Conservation (phyloP, 78 protist genomes). For the Chrysochromulina tobinii region DNA sequence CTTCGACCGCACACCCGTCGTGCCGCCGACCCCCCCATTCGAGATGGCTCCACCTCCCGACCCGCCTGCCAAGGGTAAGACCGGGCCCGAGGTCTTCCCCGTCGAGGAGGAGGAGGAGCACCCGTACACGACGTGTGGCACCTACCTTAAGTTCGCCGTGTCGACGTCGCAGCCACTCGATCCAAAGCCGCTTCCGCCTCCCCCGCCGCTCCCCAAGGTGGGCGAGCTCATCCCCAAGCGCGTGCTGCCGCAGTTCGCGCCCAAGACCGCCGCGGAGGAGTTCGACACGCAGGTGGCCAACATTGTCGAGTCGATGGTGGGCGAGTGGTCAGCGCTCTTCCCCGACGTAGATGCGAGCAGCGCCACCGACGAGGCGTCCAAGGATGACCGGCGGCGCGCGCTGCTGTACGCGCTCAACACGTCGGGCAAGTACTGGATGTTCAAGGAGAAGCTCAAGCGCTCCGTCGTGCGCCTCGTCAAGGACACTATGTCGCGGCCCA, state of each 20-base stretch:
- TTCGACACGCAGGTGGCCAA: conserved; percentile 5
- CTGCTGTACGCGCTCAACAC: conserved; percentile 24
- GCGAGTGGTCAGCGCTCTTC: conserved; percentile 16
- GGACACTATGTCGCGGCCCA: conserved; percentile 23
- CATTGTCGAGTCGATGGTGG: background rate
- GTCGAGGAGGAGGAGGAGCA: background rate
- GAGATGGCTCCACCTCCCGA: background rate
- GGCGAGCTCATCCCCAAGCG: conserved; percentile 25
- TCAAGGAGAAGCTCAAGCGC: conserved; percentile 47
- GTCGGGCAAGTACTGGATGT: conserved; percentile 26
- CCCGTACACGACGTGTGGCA: conserved; percentile 17
- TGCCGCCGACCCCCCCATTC: background rate
- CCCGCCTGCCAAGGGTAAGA: background rate
- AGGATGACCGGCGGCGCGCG: background rate
- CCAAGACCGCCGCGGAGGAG: background rate
- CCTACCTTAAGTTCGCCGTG: background rate
- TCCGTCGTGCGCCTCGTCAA: conserved; percentile 23
- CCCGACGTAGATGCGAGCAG: background rate
- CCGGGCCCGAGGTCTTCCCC: background rate
- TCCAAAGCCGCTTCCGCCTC: conserved; percentile 20
- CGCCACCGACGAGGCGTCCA: background rate
- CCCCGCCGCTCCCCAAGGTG: conserved; percentile 3
- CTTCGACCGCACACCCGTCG: background rate
- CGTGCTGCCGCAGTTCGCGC: background rate
- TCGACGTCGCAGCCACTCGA: background rate